phyloP scores from a whole-genome alignment of 2,329 filamentous ascomycete genomes.

The Trichoderma lentiforme region DNA sequence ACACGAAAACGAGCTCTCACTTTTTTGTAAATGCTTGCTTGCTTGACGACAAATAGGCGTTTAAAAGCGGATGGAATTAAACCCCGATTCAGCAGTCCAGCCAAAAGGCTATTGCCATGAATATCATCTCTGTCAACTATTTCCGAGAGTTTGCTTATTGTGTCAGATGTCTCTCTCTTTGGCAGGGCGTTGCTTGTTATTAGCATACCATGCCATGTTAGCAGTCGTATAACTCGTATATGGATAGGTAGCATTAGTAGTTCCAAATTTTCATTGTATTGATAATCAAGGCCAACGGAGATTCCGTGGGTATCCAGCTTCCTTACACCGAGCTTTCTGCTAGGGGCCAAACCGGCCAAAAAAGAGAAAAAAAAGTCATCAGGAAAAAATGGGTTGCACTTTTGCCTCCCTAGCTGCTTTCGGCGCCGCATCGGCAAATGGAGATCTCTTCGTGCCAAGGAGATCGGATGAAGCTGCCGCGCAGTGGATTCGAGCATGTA shows the following conservation, averaged over 20 bases:
- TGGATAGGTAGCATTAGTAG: not conserved
- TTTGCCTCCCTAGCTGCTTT: not conserved
- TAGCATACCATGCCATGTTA: not conserved
- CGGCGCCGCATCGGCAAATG: slow-evolving; percentile 4
- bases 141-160: not conserved
- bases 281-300: not conserved
- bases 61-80: not conserved
- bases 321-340: not conserved
- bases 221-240: not conserved
- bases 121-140: not conserved
- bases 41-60: not conserved
- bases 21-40: not conserved
- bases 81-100: not conserved
- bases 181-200: too few species aligned
- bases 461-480: not conserved
- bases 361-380: not conserved
- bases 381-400: not conserved
- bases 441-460: not conserved
- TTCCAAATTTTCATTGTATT: not conserved
- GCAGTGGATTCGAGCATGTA: slow-evolving; percentile 6
- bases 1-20: not conserved
- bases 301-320: not conserved
- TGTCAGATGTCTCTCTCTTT: not conserved
- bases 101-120: not conserved
- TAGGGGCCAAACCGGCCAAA: not conserved